Evolutionary conservation across 306 rosid genomes (phyloP).

Genomic region (Lupinus albus): DNA sequence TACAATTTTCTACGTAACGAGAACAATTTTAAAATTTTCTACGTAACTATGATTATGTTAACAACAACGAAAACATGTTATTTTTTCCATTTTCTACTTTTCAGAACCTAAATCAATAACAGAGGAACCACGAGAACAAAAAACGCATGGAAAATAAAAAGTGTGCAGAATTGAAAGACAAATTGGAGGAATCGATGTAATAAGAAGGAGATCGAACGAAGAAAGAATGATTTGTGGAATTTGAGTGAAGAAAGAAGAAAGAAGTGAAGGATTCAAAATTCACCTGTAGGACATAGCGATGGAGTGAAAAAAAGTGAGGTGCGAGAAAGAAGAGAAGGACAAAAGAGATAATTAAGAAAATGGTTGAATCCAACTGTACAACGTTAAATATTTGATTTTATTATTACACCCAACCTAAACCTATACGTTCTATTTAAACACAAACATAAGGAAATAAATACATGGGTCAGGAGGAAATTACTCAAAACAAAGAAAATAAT

Average conservation of each 20-base stretch:
- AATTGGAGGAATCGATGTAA: background rate
- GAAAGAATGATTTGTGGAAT: background rate
- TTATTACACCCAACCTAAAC: no score
- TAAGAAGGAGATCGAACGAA: background rate
- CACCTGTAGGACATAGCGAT: slow-evolving; percentile 76
- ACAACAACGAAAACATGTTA: background rate
- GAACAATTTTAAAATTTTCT: no score
- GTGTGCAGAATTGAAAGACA: background rate
- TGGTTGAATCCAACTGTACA: background rate
- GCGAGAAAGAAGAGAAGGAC: background rate
- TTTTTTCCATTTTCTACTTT: background rate
- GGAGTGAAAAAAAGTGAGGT: background rate
- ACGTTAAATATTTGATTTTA: no score
- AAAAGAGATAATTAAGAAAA: background rate
- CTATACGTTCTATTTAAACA: no score
- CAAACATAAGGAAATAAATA: no score
- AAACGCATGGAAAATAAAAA: background rate
- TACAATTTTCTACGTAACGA: slow-evolving; percentile 3
- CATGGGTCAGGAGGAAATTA: no score
- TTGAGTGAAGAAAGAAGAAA: background rate
- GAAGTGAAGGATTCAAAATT: background rate
- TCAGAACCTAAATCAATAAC: background rate
- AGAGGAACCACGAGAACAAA: no score
- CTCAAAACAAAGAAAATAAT: no score
- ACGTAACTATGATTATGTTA: no score